Percentiles rank a stretch among this genome's conserved stretches.
phyloP scores from a whole-genome alignment of 2,329 filamentous ascomycete genomes.

The Verticillium tricorpus region DNA sequence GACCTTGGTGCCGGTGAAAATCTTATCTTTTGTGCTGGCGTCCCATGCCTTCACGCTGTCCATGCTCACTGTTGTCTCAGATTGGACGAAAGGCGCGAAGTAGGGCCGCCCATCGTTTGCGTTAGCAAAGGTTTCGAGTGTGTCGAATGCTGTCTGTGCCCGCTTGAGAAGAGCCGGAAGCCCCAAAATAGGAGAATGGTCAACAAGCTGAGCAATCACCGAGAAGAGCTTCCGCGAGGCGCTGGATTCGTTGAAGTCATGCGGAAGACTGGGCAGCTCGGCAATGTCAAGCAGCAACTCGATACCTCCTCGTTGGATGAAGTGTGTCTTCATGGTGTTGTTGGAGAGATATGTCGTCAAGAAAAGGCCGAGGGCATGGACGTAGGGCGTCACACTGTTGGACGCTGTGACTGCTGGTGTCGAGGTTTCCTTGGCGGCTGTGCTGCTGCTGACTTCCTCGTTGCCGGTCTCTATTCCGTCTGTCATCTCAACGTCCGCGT shows the following conservation, averaged over 20 bases:
- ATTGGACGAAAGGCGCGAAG: constrained; percentile 62
- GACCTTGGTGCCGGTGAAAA: constrained; percentile 66
- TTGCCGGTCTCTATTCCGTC: constrained; percentile 35
- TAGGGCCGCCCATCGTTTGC: constrained; percentile 53
- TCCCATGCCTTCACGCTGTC: constrained; percentile 28
- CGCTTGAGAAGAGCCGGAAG: constrained; percentile 77
- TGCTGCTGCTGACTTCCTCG: background rate
- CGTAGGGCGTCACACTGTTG: constrained; percentile 58
- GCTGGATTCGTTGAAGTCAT: constrained; percentile 62
- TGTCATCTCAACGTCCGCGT: constrained; percentile 61
- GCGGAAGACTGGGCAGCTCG: constrained; percentile 74
- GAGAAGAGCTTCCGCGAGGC: constrained; percentile 67
- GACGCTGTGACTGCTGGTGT: constrained; percentile 17
- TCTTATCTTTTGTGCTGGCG: constrained; percentile 32
- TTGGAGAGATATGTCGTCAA: constrained; percentile 72
- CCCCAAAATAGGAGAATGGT: constrained; percentile 74
- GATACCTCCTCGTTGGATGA: constrained; percentile 75
- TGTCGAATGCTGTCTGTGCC: constrained; percentile 63
- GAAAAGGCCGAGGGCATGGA: constrained; percentile 74
- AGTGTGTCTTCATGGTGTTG: constrained; percentile 63
- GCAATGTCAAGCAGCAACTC: constrained; percentile 82
- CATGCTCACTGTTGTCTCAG: constrained; percentile 26
- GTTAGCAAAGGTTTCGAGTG: constrained; percentile 61
- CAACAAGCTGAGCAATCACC: constrained; percentile 73
- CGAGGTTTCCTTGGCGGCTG: constrained; percentile 14